These are phyloP conservation scores for Botrytis squamosa DNA, from an alignment of 2,329 filamentous ascomycete genomes.

Conservation along the genomic window DNA sequence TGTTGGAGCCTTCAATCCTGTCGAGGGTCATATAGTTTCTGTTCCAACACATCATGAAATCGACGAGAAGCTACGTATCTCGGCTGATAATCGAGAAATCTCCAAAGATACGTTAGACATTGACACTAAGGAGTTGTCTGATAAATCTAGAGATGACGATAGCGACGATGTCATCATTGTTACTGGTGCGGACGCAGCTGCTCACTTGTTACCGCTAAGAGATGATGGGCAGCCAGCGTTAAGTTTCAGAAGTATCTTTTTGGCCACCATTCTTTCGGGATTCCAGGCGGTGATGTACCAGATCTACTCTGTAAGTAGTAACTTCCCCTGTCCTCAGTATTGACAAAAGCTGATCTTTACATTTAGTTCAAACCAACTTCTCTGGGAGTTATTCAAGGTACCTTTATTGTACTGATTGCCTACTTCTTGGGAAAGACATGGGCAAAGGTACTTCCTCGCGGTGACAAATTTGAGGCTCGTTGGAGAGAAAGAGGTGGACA, in stretches of 20 bases:
- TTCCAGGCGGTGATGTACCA: conserved; percentile 57
- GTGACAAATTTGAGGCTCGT: conserved; percentile 48
- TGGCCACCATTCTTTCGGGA: conserved; percentile 49
- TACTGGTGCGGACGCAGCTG: conserved; percentile 52
- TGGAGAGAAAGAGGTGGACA: conserved; percentile 47
- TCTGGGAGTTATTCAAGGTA: conserved; percentile 47
- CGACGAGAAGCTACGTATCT: conserved; percentile 37
- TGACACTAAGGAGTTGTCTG: conserved; percentile 32
- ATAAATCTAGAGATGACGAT: conserved; percentile 38
- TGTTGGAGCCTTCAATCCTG: conserved; percentile 35
- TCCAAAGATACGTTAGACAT: conserved; percentile 25
- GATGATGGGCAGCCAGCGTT: conserved; percentile 53
- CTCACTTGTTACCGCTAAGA: conserved; percentile 50
- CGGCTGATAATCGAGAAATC: conserved; percentile 20
- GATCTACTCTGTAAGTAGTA: conserved; percentile 49
- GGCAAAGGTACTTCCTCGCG: conserved; percentile 50
- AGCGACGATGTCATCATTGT: conserved; percentile 49
- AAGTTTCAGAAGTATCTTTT: conserved; percentile 53
- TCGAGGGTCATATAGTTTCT: conserved; percentile 38
- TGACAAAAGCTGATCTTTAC: not conserved
- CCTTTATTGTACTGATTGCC: conserved; percentile 57
- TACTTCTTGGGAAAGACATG: conserved; percentile 54
- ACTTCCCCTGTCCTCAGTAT: not conserved
- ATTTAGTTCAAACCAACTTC: conserved; percentile 52
- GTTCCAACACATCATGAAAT: conserved; percentile 37